Evolutionary conservation across 331 rosid species (phyloP).

Genomic region (Malus hybrid): DNA sequence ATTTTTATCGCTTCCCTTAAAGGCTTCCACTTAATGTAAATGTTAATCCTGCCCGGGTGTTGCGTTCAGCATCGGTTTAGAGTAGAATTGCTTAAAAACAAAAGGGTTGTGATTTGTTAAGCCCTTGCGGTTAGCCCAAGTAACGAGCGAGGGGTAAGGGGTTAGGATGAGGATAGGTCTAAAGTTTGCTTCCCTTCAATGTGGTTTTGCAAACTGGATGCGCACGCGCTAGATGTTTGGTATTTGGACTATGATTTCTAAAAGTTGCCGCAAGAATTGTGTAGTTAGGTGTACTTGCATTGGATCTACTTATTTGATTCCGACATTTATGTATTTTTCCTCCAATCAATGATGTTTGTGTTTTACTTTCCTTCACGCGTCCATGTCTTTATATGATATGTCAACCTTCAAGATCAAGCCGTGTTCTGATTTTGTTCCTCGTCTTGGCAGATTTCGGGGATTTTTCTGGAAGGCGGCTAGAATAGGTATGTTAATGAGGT

Average conservation of each 20-base stretch:
- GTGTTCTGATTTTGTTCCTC: neutral
- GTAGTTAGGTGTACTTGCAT: neutral
- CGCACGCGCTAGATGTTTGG: neutral
- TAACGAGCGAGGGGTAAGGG: too few species aligned
- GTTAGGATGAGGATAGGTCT: too few species aligned
- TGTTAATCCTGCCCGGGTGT: neutral
- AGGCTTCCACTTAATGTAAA: neutral
- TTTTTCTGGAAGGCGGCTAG: slow-evolving; percentile 72
- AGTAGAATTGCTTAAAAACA: neutral
- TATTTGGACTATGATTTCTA: neutral
- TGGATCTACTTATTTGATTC: neutral
- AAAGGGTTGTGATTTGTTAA: neutral
- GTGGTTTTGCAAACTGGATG: too few species aligned
- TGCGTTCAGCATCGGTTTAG: neutral
- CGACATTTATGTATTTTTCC: neutral
- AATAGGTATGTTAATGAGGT: slow-evolving; percentile 38
- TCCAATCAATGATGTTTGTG: neutral
- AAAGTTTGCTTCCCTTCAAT: too few species aligned
- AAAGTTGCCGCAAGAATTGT: neutral
- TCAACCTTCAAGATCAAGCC: neutral
- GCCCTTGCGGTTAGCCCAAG: neutral
- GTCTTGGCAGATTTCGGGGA: slow-evolving; percentile 50
- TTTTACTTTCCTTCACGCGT: neutral
- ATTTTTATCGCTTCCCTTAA: too few species aligned
- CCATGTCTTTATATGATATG: neutral